Base-by-base conservation (phyloP, 192 early-diverging fungal species). In the Powellomyces hirtus region DNA sequence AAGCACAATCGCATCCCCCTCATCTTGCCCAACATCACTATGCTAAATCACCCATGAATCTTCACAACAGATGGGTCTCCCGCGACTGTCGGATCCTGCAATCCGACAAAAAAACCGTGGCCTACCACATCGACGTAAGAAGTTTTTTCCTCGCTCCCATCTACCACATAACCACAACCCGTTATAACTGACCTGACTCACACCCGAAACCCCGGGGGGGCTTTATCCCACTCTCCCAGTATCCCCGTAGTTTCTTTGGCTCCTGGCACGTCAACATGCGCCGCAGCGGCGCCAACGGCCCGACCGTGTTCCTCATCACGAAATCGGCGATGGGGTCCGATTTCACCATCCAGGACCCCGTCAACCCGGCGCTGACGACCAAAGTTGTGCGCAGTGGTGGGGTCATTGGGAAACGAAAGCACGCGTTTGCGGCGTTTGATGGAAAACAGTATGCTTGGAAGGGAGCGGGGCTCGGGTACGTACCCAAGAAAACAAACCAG, bases 201-300 rank as follows among this genome's bases (percentile, higher is more conserved):
- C n/a, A n/a, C n/a, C n/a, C n/a, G n/a, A n/a, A n/a, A n/a, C n/a
- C n/a, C n/a, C n/a, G n/a, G n/a, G n/a, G n/a, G n/a, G n/a, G n/a
- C 53, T 56, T 26, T 56, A 18, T 5, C 22, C 27, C 1, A 3
- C 22, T 30, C n/a, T 29, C n/a, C 4, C 31, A 65, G 53, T 67
- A 67, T 34, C 52, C 51, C 18, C 29, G 42, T 38, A 57, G 52
- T 22, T 57, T 67, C 36, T 57, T 67, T 57, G 65, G 65, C 0
- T 7, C 52, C 24, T 67, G 65, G 65, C 65, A 67, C 27, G 65
- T 67, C 52, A 67, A 67, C 38, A 67, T 67, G 65, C 65, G 65
- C 53, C 65, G 65, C 27, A 38, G 52, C 65, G 52, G 27, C 22
- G 37, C 65, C 6, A 30, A 67, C 13, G 65, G 65, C 26, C 65